Evolutionary conservation across 2,329 filamentous ascomycete genomes (phyloP).

Genomic region (Stromatinia cepivora): DNA sequence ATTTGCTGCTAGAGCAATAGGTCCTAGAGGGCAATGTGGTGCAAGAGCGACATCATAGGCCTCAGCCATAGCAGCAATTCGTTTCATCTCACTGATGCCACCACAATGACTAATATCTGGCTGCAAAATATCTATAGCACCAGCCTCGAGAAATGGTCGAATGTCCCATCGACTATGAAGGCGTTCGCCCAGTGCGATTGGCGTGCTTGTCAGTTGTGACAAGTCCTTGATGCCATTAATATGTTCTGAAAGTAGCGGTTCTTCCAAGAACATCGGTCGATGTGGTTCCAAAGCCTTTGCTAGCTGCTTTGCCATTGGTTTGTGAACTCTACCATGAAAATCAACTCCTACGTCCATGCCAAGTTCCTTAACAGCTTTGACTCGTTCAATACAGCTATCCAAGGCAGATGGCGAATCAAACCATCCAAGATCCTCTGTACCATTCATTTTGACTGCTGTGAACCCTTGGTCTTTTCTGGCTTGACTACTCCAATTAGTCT

Average conservation of each 20-base stretch:
- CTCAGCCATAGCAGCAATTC: constrained; percentile 71
- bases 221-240: constrained; percentile 57
- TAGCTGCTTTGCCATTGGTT: constrained; percentile 79
- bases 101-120: constrained; percentile 72
- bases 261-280: constrained; percentile 73
- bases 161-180: constrained; percentile 74
- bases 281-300: constrained; percentile 66
- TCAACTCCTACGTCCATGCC: constrained; percentile 75
- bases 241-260: constrained; percentile 70
- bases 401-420: constrained; percentile 69
- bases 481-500: constrained; percentile 45
- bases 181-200: constrained; percentile 72
- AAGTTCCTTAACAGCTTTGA: constrained; percentile 66
- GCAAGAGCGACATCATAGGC: constrained; percentile 72
- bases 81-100: constrained; percentile 69
- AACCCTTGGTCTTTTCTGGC: constrained; percentile 62
- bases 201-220: constrained; percentile 56
- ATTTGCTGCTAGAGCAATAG: constrained; percentile 70
- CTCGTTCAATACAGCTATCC: constrained; percentile 62
- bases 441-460: constrained; percentile 75
- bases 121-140: constrained; percentile 69
- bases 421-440: constrained; percentile 73
- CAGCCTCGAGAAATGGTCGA: constrained; percentile 68
- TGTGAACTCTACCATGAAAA: constrained; percentile 76
- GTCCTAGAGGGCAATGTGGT: constrained; percentile 72